Evolutionary conservation across 2,329 filamentous ascomycete species (phyloP).

Genomic region (Paraconiothyrium sp.): DNA sequence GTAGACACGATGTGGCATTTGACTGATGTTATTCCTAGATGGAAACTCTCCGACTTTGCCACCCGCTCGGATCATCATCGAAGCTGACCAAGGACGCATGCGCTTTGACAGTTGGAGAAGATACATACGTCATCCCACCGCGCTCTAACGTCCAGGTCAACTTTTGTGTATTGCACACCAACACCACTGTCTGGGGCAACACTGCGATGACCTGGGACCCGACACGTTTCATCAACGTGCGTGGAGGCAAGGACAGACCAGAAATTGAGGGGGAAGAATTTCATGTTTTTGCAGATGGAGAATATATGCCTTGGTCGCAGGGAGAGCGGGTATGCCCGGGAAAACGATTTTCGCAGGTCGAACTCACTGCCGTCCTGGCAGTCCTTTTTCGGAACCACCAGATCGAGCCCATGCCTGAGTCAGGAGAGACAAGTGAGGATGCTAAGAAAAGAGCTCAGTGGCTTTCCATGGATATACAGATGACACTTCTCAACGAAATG

Average conservation of each 20-base stretch:
- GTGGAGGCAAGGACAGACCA: not conserved
- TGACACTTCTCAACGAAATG: slow-evolving; percentile 11
- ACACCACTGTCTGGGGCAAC: slow-evolving; percentile 43
- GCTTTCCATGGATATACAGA: slow-evolving; percentile 7
- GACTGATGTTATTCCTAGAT: slow-evolving; percentile 6
- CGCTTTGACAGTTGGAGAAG: slow-evolving; percentile 13
- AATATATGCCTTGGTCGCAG: slow-evolving; percentile 27
- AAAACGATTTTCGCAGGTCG: slow-evolving; percentile 33
- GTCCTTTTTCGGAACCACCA: slow-evolving; percentile 25
- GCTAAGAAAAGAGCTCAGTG: slow-evolving; percentile 18
- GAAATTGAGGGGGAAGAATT: slow-evolving; percentile 24
- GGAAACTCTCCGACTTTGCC: slow-evolving; percentile 25
- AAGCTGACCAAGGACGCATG: slow-evolving; percentile 10
- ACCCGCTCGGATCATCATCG: slow-evolving; percentile 21
- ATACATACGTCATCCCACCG: slow-evolving; percentile 21
- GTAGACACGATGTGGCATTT: not conserved
- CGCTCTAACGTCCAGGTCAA: slow-evolving; percentile 17
- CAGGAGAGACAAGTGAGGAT: slow-evolving; percentile 21
- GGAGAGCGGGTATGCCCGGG: slow-evolving; percentile 33
- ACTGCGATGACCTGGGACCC: slow-evolving; percentile 42
- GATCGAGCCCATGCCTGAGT: slow-evolving; percentile 20
- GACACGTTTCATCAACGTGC: slow-evolving; percentile 34
- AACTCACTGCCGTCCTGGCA: slow-evolving; percentile 29
- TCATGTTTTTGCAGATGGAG: slow-evolving; percentile 18
- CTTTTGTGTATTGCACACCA: slow-evolving; percentile 38